Evolutionary conservation across 805 yeast species (phyloP).

Genomic region (Priceomyces fermenticarens): DNA sequence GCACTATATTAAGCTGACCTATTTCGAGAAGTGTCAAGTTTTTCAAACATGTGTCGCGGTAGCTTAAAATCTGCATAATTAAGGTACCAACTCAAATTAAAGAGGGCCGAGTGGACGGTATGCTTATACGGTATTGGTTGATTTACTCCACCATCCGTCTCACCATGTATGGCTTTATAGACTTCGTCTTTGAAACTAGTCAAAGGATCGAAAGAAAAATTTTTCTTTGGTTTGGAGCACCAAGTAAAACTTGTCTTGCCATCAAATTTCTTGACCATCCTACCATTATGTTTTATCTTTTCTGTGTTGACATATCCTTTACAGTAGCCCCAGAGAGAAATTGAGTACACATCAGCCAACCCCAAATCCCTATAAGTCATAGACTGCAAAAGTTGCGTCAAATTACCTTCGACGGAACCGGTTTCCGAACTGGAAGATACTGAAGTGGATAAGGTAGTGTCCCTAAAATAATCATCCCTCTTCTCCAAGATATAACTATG

Average conservation of each 20-base stretch:
- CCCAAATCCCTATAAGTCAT: conserved; percentile 30
- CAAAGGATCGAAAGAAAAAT: conserved; percentile 56
- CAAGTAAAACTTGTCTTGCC: conserved; percentile 36
- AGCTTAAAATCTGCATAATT: conserved; percentile 37
- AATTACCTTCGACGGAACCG: neutral
- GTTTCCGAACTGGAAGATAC: conserved; percentile 1
- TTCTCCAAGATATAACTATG: too few species aligned
- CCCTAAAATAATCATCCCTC: too few species aligned
- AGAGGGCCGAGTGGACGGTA: conserved; percentile 15
- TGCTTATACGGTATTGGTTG: conserved; percentile 9
- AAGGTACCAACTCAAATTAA: conserved; percentile 19
- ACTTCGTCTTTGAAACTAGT: conserved; percentile 31
- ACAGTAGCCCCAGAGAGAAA: conserved; percentile 45
- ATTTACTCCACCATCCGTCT: conserved; percentile 20
- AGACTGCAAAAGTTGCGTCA: neutral
- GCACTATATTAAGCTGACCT: too few species aligned
- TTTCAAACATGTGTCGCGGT: conserved; percentile 54
- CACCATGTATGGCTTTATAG: conserved; percentile 20
- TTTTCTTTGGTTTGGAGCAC: conserved; percentile 55
- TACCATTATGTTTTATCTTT: conserved; percentile 5
- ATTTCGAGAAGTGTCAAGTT: conserved; percentile 45
- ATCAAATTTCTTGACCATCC: conserved; percentile 17
- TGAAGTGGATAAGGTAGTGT: too few species aligned
- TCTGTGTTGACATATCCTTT: conserved; percentile 21
- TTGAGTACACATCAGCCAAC: conserved; percentile 36